phyloP scores from a whole-genome alignment of 2,329 filamentous ascomycete genomes.

The Xylariaceae sp. region DNA sequence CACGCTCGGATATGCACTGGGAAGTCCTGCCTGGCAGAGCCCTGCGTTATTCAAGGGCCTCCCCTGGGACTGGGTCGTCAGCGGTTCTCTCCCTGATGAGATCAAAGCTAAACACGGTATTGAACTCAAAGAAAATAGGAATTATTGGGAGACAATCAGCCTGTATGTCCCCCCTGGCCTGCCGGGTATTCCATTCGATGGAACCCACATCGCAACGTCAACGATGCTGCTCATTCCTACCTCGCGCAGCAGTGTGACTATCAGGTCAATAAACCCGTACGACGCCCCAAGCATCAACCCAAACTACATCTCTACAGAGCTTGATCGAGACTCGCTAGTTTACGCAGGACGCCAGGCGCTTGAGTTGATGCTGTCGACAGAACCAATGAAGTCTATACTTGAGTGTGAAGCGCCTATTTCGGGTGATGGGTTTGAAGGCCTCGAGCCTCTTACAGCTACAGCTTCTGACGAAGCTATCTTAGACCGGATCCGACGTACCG shows the following conservation, averaged over 20 bases:
- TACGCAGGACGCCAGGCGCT: conserved; percentile 18
- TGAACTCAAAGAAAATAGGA: conserved; percentile 12
- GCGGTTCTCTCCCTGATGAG: conserved; percentile 15
- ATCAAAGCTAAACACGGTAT: conserved; percentile 14
- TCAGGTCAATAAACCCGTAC: conserved; percentile 12
- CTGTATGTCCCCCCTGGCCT: conserved; percentile 20
- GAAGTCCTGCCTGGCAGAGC: conserved; percentile 17
- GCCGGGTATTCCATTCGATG: conserved; percentile 19
- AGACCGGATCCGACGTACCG: conserved; percentile 23
- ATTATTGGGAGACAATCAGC: conserved; percentile 21
- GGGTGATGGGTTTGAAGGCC: conserved; percentile 14
- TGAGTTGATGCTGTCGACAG: conserved; percentile 12
- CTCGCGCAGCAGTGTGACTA: conserved; percentile 17
- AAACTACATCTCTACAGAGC: conserved; percentile 13
- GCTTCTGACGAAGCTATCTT: conserved; percentile 21
- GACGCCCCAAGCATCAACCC: conserved; percentile 17
- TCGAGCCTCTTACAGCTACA: conserved; percentile 19
- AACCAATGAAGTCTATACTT: conserved; percentile 15
- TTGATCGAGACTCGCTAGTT: conserved; percentile 18
- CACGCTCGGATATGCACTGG: conserved; percentile 24
- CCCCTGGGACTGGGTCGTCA: conserved; percentile 25
- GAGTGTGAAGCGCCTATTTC: conserved; percentile 21
- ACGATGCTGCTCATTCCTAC: conserved; percentile 24
- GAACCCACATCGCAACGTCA: conserved; percentile 22
- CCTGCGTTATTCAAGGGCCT: conserved; percentile 21